A percentile compares a stretch with the other conserved stretches of the same genome.
phyloP scores from a whole-genome alignment of 371 early-diverging fungal genomes.

The Massospora cicadina region DNA sequence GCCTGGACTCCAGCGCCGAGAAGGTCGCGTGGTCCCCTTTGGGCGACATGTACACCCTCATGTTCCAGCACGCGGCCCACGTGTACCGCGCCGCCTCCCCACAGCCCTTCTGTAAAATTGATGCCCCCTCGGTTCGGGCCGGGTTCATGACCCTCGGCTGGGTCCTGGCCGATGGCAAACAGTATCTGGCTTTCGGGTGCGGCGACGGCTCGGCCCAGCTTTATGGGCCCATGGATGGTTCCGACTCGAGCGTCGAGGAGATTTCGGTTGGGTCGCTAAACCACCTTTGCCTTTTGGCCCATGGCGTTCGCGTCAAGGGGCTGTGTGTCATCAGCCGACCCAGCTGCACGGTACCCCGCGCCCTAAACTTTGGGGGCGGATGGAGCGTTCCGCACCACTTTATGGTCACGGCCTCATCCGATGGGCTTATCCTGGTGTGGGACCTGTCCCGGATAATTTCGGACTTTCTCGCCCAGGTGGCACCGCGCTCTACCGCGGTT shows the following conservation, averaged over 20 bases:
- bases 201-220: neutral
- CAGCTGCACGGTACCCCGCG: neutral
- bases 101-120: neutral
- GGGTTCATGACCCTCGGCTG: neutral
- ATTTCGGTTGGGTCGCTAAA: no score
- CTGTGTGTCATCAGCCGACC: neutral
- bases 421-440: conserved; percentile 8
- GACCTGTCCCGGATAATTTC: no score
- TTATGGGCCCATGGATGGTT: neutral
- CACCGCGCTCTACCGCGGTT: no score
- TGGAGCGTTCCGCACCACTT: neutral
- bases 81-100: neutral
- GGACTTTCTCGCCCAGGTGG: no score
- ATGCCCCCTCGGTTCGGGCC: neutral
- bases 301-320: neutral
- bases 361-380: neutral
- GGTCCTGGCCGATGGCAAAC: neutral
- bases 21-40: neutral
- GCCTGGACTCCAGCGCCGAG: conserved; percentile 15
- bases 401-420: neutral
- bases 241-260: neutral
- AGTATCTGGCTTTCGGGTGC: neutral
- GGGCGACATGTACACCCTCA: neutral
- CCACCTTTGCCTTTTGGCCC: neutral
- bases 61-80: neutral